A percentile compares a stretch with the other conserved stretches of the same genome.
Conservation (phyloP, 768 basidiomycete genomes). For the button mushroom (Agaricus bisporus) region DNA sequence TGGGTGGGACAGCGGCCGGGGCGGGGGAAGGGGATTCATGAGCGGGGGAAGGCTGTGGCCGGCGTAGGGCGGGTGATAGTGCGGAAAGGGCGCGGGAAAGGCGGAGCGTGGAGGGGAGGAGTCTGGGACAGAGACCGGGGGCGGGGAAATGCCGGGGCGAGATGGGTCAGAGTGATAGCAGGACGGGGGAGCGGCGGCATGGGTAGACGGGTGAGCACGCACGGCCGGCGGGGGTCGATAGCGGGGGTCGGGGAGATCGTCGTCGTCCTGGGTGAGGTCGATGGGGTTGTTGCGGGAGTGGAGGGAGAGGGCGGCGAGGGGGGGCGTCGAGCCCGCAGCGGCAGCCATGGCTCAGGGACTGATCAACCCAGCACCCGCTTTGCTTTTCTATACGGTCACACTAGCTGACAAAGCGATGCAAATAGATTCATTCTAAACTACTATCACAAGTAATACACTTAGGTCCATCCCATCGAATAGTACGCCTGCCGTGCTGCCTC, state of each 20-base stretch:
- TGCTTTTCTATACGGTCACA: constrained; percentile 7
- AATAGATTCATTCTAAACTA: not conserved
- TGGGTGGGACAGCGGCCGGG: constrained; percentile 18
- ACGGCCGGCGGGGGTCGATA: constrained; percentile 8
- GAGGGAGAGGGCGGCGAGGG: constrained; percentile 28
- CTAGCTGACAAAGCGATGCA: constrained; percentile 5
- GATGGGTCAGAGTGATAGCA: not conserved
- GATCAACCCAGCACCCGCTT: constrained; percentile 6
- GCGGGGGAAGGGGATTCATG: constrained; percentile 23
- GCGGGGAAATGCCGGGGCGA: not conserved
- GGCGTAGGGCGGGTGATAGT: constrained; percentile 48
- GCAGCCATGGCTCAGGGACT: constrained; percentile 20
- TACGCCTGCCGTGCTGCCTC: constrained; percentile 69
- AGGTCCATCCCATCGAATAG: constrained; percentile 72
- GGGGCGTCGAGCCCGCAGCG: constrained; percentile 21
- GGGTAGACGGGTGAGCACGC: constrained; percentile 1
- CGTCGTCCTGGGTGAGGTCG: constrained; percentile 69
- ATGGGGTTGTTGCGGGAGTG: constrained; percentile 41
- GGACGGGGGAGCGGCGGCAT: not conserved
- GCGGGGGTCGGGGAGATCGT: constrained; percentile 34
- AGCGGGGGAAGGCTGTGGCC: constrained; percentile 24
- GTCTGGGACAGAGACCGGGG: not conserved
- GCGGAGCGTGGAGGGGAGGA: not conserved
- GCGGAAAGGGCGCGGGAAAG: constrained; percentile 13
- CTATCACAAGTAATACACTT: not conserved